Conservation (phyloP, 345 rosid genomes). For the Luvunga scandens region DNA sequence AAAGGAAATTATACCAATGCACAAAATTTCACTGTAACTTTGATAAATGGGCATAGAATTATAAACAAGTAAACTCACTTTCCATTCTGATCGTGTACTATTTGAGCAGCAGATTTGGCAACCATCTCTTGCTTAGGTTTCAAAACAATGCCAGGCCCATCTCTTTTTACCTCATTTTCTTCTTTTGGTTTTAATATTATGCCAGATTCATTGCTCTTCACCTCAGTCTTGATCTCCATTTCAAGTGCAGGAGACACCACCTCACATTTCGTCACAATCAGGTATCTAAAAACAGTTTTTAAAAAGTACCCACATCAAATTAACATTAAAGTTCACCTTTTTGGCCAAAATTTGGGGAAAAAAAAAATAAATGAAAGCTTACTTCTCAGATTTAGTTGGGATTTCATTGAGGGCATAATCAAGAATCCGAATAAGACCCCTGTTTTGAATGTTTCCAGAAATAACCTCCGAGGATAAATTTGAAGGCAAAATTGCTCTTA, state of each 20-base stretch:
- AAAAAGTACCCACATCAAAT: not conserved
- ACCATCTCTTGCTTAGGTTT: constrained; percentile 68
- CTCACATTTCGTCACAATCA: constrained; percentile 76
- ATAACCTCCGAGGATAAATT: constrained; percentile 55
- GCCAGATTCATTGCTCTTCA: constrained; percentile 23
- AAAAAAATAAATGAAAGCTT: not conserved
- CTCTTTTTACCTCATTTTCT: constrained; percentile 32
- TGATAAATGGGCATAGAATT: not conserved
- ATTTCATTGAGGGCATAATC: constrained; percentile 83
- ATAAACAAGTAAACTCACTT: constrained; percentile 45
- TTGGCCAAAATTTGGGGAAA: not conserved
- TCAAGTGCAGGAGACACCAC: constrained; percentile 68
- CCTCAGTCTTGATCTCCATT: constrained; percentile 45
- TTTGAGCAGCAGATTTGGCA: constrained; percentile 84
- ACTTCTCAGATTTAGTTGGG: constrained; percentile 83
- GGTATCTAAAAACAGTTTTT: constrained; percentile 41
- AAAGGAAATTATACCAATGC: not conserved
- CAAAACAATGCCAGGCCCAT: constrained; percentile 41
- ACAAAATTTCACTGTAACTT: not conserved
- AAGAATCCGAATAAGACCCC: constrained; percentile 61
- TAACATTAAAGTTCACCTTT: not conserved
- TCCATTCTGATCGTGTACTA: constrained; percentile 57
- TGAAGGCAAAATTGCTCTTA: constrained; percentile 67
- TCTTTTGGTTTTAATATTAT: constrained; percentile 42
- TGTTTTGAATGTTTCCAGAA: constrained; percentile 69